Conservation (phyloP, 23 red algal genomes). For the Gracilaria vermiculophylla region DNA sequence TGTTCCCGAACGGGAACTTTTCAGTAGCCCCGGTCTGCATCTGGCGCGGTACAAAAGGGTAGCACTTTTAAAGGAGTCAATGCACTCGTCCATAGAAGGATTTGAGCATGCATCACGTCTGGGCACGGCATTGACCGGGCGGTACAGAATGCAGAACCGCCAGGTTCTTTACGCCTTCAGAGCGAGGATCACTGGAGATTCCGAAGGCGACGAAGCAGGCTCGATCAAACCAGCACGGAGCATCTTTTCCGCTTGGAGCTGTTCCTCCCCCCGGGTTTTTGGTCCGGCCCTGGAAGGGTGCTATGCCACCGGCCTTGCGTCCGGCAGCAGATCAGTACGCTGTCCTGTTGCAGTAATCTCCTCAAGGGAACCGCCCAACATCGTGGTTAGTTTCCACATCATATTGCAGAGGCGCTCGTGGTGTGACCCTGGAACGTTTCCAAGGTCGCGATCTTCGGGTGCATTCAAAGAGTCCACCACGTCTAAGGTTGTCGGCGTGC, state of each 20-base stretch:
- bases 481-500: neutral
- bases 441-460: neutral
- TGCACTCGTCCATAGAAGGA: too few species aligned
- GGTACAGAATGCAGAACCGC: neutral
- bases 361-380: neutral
- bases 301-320: neutral
- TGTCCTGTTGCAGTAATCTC: neutral
- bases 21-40: constrained; percentile 10
- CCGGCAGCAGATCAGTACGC: neutral
- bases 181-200: neutral
- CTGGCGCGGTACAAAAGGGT: too few species aligned
- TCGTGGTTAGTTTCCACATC: neutral
- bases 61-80: too few species aligned
- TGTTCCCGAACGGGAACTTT: neutral
- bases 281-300: neutral
- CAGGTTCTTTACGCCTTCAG: neutral
- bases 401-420: neutral
- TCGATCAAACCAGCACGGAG: neutral
- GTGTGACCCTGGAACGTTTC: neutral
- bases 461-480: neutral
- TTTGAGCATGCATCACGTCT: too few species aligned
- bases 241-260: neutral
- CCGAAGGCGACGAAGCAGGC: neutral
- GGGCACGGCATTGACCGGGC: too few species aligned
- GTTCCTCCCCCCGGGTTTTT: neutral